Base-by-base conservation (phyloP, 768 basidiomycete species). In the Macrolepiota albuminosa region DNA sequence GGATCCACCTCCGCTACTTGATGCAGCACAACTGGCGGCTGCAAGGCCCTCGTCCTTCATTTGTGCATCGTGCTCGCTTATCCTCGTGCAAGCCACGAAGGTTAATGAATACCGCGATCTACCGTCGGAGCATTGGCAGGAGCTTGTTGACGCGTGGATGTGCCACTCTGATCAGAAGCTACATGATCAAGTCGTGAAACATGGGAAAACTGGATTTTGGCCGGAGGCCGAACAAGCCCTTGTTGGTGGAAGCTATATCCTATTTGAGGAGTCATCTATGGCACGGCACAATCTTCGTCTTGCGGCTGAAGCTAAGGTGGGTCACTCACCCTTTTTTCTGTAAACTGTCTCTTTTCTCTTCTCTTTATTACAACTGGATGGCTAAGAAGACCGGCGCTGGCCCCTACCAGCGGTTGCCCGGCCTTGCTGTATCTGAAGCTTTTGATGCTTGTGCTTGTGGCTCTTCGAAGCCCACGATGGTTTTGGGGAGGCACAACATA, bases 131-230 rank as follows among this genome's bases (percentile, higher is more conserved):
- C 89, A 98, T 67, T 98, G 96, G 96, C 89, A 93, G 63, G 96
- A 98, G 71, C 85, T 98, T 16, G 85, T 98, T 21, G 96, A 98
- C 63, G 89, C 95, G 7, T 98, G 96, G 96, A 94, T 98, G 90
- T 98, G 96, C 67, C 96, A 98, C 72, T 72, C 86, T 9, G 94
- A 97, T 67, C 94, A 96, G 75, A 86, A 83, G 46, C 76, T 98
- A 52, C 84, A 89, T 62, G 86, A 87, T 37, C 83, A 86, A 14
- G 81, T 93, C 3, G 73, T 82, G 54, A 78, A 82, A 61, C 81
- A 81, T 63, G 77, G 80, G 1, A 72, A 77, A 75, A 66, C 80
- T 60, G 90, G 89, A 18, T 89, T 98, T 71, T 93, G 91, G 89
- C 95, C 96, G 1, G 72, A 76, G 4, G 67, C 69, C 16, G 82